Base-by-base conservation (phyloP, 352 stramenopile species). In the Globisporangium mamillatum region DNA sequence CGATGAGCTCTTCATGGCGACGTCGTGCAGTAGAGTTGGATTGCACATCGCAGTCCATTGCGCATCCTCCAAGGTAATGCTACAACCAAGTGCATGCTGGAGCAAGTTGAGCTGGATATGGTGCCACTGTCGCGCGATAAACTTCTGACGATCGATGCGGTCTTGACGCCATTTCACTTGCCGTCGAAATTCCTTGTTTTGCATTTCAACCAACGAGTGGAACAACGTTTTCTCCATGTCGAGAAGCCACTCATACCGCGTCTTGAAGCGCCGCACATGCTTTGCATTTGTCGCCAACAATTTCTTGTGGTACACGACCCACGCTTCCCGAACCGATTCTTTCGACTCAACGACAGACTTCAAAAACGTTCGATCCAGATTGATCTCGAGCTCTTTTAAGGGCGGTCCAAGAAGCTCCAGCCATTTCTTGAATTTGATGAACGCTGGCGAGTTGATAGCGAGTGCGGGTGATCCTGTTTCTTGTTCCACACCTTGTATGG, bases 111-210 rank as follows among this genome's bases (percentile, higher is more conserved):
- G 64, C 0, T 77, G 70, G 14, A 89, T 27, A 12, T 78, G 70
- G 36, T 81, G 59, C 84, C 82, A 89, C 61, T 92, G 78, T 0
- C 81, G 77, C 14, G 69, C 63, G 48, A 81, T 80, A 60, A 89
- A 92, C 56, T 92, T 90, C 27, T 90, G 78, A 6, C 82, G 71
- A 36, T 92, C 84, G 10, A 90, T 62, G 2, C 74, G 76, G 46
- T 90, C 80, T 82, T 92, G 84, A 18, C 74, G 74, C 84, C 84
- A 90, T 54, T 89, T 90, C 5, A 84, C 70, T 63, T 90, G 81
- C 0, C 81, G 73, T 24, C 75, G 72, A 38, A 89, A 86, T 54
- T 90, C 84, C 44, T 62, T 75, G 53, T 79, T 80, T 52, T 92
- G 80, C 0, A 71, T 59, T 9, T 71, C 70, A 7, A 78, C 58